Evolutionary conservation across 768 basidiomycete genomes (phyloP).

Genomic region (Suillus decipiens): DNA sequence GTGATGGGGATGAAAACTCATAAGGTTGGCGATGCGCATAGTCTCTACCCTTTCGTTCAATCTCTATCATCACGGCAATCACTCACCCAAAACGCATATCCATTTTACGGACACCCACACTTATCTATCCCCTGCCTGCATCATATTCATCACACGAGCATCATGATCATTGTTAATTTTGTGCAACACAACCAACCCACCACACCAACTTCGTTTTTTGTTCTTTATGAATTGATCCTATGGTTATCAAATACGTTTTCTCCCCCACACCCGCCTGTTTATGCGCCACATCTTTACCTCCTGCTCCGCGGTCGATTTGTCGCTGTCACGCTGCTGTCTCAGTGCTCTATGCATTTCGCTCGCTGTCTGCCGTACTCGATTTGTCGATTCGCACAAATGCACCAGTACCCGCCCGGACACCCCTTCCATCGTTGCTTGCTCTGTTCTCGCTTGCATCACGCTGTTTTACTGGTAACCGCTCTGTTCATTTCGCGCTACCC

Average conservation of each 20-base stretch:
- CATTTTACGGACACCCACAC: conserved; percentile 16
- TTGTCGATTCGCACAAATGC: conserved; percentile 7
- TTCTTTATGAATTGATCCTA: conserved; percentile 14
- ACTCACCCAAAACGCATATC: conserved; percentile 10
- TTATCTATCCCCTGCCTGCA: conserved; percentile 10
- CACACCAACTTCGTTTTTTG: conserved; percentile 8
- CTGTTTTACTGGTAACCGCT: conserved; percentile 9
- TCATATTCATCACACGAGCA: conserved; percentile 14
- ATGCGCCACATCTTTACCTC: conserved; percentile 7
- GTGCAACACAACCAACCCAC: conserved; percentile 7
- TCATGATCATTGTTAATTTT: conserved; percentile 15
- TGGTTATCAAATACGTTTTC: conserved; percentile 17
- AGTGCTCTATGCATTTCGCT: neutral
- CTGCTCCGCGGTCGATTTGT: conserved; percentile 9
- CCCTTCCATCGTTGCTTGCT: conserved; percentile 2
- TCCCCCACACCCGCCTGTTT: neutral
- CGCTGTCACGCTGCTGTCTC: conserved; percentile 6
- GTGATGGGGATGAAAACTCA: conserved; percentile 10
- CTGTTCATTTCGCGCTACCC: conserved; percentile 3
- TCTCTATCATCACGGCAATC: neutral
- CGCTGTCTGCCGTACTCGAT: conserved; percentile 4
- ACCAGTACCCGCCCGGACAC: neutral
- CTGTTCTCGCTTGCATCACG: conserved; percentile 8
- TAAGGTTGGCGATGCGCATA: conserved; percentile 4
- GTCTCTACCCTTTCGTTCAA: conserved; percentile 2